A percentile compares a stretch with the other conserved stretches of the same genome.
phyloP scores from a whole-genome alignment of 176 grass and related monocot species.

The Musa beccarii region DNA sequence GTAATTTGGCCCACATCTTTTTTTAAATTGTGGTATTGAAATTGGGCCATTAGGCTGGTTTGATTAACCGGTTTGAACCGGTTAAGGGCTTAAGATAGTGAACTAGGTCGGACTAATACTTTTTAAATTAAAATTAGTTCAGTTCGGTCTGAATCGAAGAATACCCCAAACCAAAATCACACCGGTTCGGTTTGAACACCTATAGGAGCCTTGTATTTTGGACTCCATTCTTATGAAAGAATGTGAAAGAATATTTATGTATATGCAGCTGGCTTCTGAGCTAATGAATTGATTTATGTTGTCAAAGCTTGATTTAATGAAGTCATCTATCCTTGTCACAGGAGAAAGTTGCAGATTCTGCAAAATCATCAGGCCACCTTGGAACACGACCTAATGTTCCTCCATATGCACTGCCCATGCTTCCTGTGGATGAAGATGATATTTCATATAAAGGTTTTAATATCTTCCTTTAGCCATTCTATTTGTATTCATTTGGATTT shows the following conservation, averaged over 20 bases:
- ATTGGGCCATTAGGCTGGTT: too few species aligned
- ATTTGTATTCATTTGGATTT: background rate
- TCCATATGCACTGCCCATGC: slow-evolving; percentile 34
- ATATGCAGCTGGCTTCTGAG: background rate
- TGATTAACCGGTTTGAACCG: too few species aligned
- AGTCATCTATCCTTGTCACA: slow-evolving; percentile 19
- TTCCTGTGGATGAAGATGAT: slow-evolving; percentile 52
- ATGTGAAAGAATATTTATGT: background rate
- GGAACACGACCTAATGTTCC: slow-evolving; percentile 26
- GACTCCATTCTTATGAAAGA: background rate
- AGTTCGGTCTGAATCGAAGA: too few species aligned
- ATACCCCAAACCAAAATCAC: too few species aligned
- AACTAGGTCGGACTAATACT: too few species aligned
- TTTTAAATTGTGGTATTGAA: too few species aligned
- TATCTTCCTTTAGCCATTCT: slow-evolving; percentile 2
- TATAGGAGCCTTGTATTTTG: too few species aligned
- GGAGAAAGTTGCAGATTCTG: slow-evolving; percentile 43
- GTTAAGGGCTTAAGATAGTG: too few species aligned
- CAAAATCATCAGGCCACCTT: slow-evolving; percentile 32
- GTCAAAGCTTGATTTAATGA: slow-evolving; percentile 1
- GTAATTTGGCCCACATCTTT: too few species aligned
- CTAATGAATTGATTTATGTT: background rate
- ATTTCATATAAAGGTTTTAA: slow-evolving; percentile 39
- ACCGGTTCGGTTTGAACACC: too few species aligned
- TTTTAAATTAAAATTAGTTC: too few species aligned